Percentiles rank a stretch among this genome's conserved stretches.
Evolutionary conservation across 805 yeast species (phyloP).

Genomic region (Zygosaccharomyces rouxii): DNA sequence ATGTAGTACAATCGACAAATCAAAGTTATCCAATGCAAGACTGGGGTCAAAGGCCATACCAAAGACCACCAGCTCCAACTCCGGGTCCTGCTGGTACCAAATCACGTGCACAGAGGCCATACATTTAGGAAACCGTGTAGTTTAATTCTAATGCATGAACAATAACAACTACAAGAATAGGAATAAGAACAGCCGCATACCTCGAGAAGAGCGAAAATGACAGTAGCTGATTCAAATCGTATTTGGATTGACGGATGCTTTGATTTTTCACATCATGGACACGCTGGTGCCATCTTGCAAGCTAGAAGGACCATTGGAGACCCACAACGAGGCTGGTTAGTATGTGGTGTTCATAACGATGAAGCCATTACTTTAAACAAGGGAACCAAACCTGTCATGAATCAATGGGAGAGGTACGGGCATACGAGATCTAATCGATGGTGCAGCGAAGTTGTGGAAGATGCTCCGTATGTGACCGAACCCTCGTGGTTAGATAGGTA

Average conservation of each 20-base stretch:
- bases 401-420: slow-evolving; percentile 65
- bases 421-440: slow-evolving; percentile 91
- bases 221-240: slow-evolving; percentile 30
- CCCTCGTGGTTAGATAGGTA: slow-evolving; percentile 70
- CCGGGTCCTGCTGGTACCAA: neutral
- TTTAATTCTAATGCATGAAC: neutral
- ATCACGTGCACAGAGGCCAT: slow-evolving; percentile 17
- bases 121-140: slow-evolving; percentile 3
- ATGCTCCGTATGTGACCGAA: slow-evolving; percentile 88
- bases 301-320: slow-evolving; percentile 74
- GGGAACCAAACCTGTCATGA: slow-evolving; percentile 96
- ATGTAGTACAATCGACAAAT: neutral
- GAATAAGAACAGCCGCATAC: neutral
- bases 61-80: slow-evolving; percentile 12
- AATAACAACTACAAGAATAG: neutral
- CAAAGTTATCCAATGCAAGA: too few relatives aligned
- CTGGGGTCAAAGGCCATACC: neutral
- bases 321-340: slow-evolving; percentile 46
- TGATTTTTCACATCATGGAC: slow-evolving; percentile 97
- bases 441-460: slow-evolving; percentile 64
- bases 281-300: slow-evolving; percentile 94
- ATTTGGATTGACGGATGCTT: slow-evolving; percentile 98
- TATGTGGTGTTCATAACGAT: slow-evolving; percentile 81
- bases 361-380: slow-evolving; percentile 77
- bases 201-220: neutral